A percentile compares a stretch with the other conserved stretches of the same genome.
Conservation (phyloP, 2,329 filamentous ascomycete genomes). For the Meredithiella fracta region DNA sequence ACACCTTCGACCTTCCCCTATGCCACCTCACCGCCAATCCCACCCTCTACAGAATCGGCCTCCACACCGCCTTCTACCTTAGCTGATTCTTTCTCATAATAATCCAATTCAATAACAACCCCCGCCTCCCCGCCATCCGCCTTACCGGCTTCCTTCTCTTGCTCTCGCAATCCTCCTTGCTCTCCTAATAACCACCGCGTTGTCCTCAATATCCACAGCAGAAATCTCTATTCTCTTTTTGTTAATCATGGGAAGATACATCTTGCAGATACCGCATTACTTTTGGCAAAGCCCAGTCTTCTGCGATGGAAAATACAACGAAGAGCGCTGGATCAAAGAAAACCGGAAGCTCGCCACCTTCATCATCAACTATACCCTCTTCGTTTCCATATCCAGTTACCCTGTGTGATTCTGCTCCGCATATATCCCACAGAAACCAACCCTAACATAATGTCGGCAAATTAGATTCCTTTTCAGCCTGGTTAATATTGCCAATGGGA, state of each 20-base stretch:
- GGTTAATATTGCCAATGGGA: constrained; percentile 18
- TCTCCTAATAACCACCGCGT: constrained; percentile 19
- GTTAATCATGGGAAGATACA: constrained; percentile 20
- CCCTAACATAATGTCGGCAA: constrained; percentile 17
- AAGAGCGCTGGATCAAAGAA: constrained; percentile 15
- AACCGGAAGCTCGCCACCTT: neutral
- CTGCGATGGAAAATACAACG: constrained; percentile 19
- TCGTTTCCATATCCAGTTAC: constrained; percentile 19
- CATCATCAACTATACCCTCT: constrained; percentile 16
- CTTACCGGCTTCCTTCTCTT: constrained; percentile 21
- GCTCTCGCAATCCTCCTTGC: constrained; percentile 17
- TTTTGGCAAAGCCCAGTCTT: constrained; percentile 21
- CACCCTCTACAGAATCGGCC: constrained; percentile 23
- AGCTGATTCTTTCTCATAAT: constrained; percentile 23
- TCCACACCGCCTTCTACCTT: constrained; percentile 22
- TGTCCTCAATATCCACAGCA: constrained; percentile 7
- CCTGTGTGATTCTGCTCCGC: constrained; percentile 22
- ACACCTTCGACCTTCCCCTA: neutral
- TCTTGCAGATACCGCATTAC: constrained; percentile 22
- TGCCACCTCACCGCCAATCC: constrained; percentile 14
- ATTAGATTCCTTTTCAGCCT: constrained; percentile 22
- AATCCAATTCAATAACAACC: constrained; percentile 20
- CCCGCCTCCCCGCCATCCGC: constrained; percentile 19
- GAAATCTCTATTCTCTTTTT: constrained; percentile 22
- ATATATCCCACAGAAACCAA: constrained; percentile 17